Percentiles rank a stretch among this genome's conserved stretches.
Evolutionary conservation across 202 grass and related monocot genomes (phyloP).

Genomic region (Digitaria exilis): DNA sequence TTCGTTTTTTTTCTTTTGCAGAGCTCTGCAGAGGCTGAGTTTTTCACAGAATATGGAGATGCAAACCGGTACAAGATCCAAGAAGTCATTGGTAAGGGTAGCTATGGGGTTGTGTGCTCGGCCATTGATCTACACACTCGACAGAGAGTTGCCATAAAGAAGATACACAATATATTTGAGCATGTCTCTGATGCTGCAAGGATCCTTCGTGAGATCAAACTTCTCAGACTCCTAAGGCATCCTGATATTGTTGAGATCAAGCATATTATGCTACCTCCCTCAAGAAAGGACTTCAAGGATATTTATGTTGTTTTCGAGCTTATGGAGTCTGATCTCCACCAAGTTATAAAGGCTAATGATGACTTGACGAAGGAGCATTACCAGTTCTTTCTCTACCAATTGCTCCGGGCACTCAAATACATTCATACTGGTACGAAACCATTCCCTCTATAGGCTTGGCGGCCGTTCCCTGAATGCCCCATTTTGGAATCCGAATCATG

Average conservation of each 20-base stretch:
- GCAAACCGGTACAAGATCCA: constrained; percentile 98
- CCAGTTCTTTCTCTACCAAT: constrained; percentile 96
- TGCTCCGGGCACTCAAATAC: constrained; percentile 93
- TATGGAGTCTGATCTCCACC: constrained; percentile 97
- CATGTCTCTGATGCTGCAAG: constrained; percentile 89
- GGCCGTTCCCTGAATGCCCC: background rate
- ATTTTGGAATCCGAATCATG: background rate
- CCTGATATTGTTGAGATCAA: constrained; percentile 98
- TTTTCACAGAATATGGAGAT: constrained; percentile 95
- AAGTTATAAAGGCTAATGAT: constrained; percentile 97
- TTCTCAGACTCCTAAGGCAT: constrained; percentile 82
- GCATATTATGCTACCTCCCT: constrained; percentile 96
- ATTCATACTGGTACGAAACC: constrained; percentile 78
- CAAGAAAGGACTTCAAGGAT: constrained; percentile 89
- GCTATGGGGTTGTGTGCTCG: constrained; percentile 98
- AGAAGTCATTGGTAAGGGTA: constrained; percentile 94
- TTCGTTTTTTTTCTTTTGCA: constrained; percentile 28
- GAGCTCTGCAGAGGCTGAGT: constrained; percentile 70
- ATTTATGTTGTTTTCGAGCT: constrained; percentile 98
- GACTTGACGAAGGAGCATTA: constrained; percentile 97
- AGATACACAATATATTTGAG: constrained; percentile 93
- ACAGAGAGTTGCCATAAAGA: constrained; percentile 97
- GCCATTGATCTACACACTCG: constrained; percentile 85
- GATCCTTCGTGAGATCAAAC: constrained; percentile 96
- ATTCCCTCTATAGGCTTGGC: constrained; percentile 3